Conservation (phyloP, 148 eudicot genomes). For the Heliamphora exappendiculata region DNA sequence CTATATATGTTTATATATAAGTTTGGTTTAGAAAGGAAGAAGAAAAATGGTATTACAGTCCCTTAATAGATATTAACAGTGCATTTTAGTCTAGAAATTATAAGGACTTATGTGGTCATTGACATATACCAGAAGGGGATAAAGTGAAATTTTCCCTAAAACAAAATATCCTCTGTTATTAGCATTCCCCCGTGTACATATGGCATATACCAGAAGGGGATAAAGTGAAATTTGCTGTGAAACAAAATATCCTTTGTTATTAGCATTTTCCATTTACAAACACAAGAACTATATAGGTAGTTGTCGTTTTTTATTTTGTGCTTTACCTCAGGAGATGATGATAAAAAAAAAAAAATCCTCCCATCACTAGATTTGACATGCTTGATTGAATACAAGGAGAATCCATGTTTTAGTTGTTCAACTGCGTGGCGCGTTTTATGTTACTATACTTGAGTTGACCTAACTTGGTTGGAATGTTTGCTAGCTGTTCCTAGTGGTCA, state of each 20-base stretch:
- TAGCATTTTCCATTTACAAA: neutral
- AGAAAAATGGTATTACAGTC: too few relatives aligned
- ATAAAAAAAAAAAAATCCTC: neutral
- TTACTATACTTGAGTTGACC: neutral
- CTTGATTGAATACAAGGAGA: neutral
- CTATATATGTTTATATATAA: too few relatives aligned
- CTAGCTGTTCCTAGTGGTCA: neutral
- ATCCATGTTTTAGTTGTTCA: neutral
- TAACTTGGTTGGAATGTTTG: conserved; percentile 5
- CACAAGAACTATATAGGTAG: neutral
- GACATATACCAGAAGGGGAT: too few relatives aligned
- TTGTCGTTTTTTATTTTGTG: neutral
- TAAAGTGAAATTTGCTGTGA: too few relatives aligned
- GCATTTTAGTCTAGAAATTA: too few relatives aligned
- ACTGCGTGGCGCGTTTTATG: neutral
- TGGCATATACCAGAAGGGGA: too few relatives aligned
- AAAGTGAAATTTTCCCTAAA: too few relatives aligned
- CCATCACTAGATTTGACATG: neutral
- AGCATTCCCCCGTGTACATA: too few relatives aligned
- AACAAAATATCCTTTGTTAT: neutral
- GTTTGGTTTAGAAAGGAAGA: too few relatives aligned
- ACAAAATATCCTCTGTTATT: too few relatives aligned
- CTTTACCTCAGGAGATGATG: neutral
- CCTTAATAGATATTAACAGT: too few relatives aligned
- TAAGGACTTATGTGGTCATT: too few relatives aligned